These are phyloP conservation scores for Bjerkandera adusta DNA, from an alignment of 1,284 basidiomycete species.

Conservation along the genomic window DNA sequence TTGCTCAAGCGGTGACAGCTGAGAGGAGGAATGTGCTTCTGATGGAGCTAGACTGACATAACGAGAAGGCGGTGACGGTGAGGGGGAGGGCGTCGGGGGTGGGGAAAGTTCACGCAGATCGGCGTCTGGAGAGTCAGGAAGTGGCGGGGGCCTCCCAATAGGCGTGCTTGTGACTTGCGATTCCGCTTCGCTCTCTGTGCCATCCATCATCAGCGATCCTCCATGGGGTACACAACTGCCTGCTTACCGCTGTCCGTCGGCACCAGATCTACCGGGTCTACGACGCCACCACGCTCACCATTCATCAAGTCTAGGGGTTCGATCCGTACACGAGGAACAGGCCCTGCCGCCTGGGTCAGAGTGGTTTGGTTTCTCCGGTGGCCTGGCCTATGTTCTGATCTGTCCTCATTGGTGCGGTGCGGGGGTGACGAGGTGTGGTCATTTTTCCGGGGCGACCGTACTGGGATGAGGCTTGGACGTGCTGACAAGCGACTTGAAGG, in stretches of 20 bases:
- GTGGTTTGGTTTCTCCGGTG: slow-evolving; percentile 26
- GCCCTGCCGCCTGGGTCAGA: slow-evolving; percentile 12
- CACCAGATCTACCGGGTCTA: too few species aligned
- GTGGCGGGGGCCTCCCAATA: slow-evolving; percentile 32
- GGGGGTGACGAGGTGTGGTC: slow-evolving; percentile 7
- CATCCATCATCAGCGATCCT: neutral
- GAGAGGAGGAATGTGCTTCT: slow-evolving; percentile 21
- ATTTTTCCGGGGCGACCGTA: slow-evolving; percentile 33
- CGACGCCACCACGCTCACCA: slow-evolving; percentile 1
- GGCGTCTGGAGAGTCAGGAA: slow-evolving; percentile 23
- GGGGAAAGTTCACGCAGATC: slow-evolving; percentile 14
- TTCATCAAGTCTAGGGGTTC: slow-evolving; percentile 9
- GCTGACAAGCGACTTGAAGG: slow-evolving; percentile 26
- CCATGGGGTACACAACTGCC: neutral
- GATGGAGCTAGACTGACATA: too few species aligned
- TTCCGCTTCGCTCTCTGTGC: slow-evolving; percentile 15
- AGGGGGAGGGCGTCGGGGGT: slow-evolving; percentile 13
- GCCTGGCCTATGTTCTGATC: slow-evolving; percentile 20
- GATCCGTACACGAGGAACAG: neutral
- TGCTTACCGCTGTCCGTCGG: slow-evolving; percentile 11
- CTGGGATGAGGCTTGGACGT: slow-evolving; percentile 42
- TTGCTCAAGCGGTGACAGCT: slow-evolving; percentile 17
- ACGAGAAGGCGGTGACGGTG: slow-evolving; percentile 11
- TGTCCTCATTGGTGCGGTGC: neutral
- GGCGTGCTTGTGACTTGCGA: slow-evolving; percentile 33